These are phyloP conservation scores for Fusarium stilboides DNA, from an alignment of 2,329 filamentous ascomycete species.

Conservation along the genomic window DNA sequence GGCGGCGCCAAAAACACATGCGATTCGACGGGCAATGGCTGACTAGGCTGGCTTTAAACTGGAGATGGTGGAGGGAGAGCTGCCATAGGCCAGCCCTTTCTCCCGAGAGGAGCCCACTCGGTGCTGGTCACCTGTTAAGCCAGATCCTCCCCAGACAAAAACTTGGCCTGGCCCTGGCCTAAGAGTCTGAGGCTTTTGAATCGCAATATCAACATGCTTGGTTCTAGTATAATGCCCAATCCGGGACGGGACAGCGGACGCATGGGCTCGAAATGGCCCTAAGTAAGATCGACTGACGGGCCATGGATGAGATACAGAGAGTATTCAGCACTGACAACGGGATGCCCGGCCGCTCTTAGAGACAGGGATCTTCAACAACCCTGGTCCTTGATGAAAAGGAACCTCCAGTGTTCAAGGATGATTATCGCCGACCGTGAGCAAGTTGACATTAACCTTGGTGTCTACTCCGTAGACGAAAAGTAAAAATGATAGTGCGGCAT, in stretches of 20 bases:
- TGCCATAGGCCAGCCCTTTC: slow-evolving; percentile 41
- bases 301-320: slow-evolving; percentile 46
- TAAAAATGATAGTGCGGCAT: slow-evolving; percentile 36
- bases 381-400: slow-evolving; percentile 36
- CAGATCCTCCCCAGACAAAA: slow-evolving; percentile 50
- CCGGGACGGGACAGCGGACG: slow-evolving; percentile 28
- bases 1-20: slow-evolving; percentile 44
- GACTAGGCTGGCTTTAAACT: slow-evolving; percentile 39
- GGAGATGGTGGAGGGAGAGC: slow-evolving; percentile 37
- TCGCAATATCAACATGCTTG: slow-evolving; percentile 41
- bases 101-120: slow-evolving; percentile 44
- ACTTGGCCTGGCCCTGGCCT: slow-evolving; percentile 31
- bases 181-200: slow-evolving; percentile 29
- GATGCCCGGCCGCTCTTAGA: slow-evolving; percentile 45
- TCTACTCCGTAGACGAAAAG: slow-evolving; percentile 25
- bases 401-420: slow-evolving; percentile 36
- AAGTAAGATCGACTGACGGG: slow-evolving; percentile 49
- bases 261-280: slow-evolving; percentile 33
- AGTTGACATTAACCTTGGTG: slow-evolving; percentile 30
- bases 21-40: slow-evolving; percentile 44
- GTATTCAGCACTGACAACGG: slow-evolving; percentile 34
- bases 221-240: slow-evolving; percentile 33
- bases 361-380: slow-evolving; percentile 39
- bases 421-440: slow-evolving; percentile 37
- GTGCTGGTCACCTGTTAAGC: slow-evolving; percentile 49